phyloP scores from a whole-genome alignment of 345 rosid genomes.

The Corymbia maculata region DNA sequence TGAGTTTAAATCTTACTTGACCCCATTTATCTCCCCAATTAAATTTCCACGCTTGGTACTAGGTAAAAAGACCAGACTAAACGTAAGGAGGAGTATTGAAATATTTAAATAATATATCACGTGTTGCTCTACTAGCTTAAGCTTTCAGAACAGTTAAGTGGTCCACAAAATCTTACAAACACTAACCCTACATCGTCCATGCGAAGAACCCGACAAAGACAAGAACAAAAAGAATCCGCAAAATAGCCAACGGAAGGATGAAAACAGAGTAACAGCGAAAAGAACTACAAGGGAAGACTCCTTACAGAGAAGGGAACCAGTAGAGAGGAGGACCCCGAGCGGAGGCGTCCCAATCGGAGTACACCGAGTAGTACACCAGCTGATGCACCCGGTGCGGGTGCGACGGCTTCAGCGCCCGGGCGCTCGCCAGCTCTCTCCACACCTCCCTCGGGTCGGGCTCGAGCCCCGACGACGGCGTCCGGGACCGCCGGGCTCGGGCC shows the following conservation, averaged over 20 bases:
- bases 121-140: no score
- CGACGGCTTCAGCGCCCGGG: slow-evolving; percentile 49
- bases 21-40: no score
- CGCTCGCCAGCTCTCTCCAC: slow-evolving; percentile 46
- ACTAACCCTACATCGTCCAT: background rate
- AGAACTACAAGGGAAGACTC: background rate
- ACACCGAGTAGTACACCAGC: slow-evolving; percentile 57
- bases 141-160: no score
- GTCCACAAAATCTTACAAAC: background rate
- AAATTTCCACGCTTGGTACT: no score
- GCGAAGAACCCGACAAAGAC: background rate
- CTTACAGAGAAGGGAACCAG: slow-evolving; percentile 81
- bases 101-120: no score
- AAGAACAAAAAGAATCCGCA: background rate
- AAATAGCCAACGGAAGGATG: background rate
- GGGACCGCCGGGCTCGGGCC: background rate
- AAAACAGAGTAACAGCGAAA: background rate
- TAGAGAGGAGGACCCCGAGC: slow-evolving; percentile 66
- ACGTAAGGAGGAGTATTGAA: no score
- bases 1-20: no score
- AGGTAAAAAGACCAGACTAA: no score
- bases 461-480: background rate
- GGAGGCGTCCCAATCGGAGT: slow-evolving; percentile 59
- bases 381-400: slow-evolving; percentile 70
- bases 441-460: slow-evolving; percentile 47